These are phyloP conservation scores for Arbutus unedo DNA, from an alignment of 148 eudicot genomes.

Conservation along the genomic window DNA sequence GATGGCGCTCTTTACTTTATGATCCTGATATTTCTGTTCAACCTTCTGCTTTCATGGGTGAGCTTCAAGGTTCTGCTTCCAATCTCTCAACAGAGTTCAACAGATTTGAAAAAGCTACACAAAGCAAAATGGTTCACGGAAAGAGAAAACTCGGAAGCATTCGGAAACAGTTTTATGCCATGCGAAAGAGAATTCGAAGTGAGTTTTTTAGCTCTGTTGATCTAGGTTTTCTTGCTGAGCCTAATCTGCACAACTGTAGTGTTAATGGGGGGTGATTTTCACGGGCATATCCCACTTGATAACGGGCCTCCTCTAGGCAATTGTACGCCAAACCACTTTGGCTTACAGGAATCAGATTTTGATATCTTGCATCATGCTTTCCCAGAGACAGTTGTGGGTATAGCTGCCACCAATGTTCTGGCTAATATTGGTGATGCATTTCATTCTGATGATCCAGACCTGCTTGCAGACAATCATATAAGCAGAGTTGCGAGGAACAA, in stretches of 20 bases:
- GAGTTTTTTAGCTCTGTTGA: constrained; percentile 51
- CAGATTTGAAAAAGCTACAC: constrained; percentile 44
- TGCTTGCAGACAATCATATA: constrained; percentile 29
- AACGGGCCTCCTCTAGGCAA: constrained; percentile 30
- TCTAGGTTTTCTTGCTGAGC: constrained; percentile 46
- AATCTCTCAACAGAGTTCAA: constrained; percentile 36
- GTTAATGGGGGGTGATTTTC: constrained; percentile 37
- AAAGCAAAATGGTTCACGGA: constrained; percentile 25
- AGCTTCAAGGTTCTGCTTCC: constrained; percentile 52
- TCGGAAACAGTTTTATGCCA: constrained; percentile 65
- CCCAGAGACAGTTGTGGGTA: constrained; percentile 24
- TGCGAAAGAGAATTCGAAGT: constrained; percentile 61
- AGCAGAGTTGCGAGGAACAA: constrained; percentile 15
- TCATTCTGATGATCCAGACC: constrained; percentile 26
- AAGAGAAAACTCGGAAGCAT: constrained; percentile 69
- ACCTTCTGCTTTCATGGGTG: constrained; percentile 58
- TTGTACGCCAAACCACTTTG: constrained; percentile 42
- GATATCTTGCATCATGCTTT: constrained; percentile 30
- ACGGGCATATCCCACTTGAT: constrained; percentile 20
- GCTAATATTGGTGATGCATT: constrained; percentile 26
- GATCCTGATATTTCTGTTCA: constrained; percentile 61
- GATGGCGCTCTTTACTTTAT: constrained; percentile 77
- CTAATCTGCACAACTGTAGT: constrained; percentile 37
- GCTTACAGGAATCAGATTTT: constrained; percentile 36
- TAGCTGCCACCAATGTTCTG: not conserved